Conservation (phyloP, 2,329 filamentous ascomycete genomes). For the Fusarium praegraminearum region DNA sequence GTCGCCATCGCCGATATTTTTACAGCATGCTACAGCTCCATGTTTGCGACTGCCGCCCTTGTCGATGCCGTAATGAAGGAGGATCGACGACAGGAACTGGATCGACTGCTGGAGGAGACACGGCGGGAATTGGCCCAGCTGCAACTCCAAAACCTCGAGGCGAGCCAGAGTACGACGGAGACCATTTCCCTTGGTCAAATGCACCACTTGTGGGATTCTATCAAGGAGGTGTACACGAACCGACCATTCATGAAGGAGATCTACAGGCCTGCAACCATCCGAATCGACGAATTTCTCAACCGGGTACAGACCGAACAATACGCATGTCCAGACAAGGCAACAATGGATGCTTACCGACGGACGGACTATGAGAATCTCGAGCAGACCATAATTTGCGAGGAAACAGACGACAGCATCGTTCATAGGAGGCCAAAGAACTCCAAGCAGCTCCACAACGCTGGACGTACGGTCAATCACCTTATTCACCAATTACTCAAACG, state of each 20-base stretch:
- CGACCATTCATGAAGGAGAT: conserved; percentile 55
- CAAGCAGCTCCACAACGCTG: conserved; percentile 48
- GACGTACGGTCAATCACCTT: conserved; percentile 45
- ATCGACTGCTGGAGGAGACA: conserved; percentile 68
- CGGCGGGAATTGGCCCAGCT: conserved; percentile 60
- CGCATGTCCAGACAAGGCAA: conserved; percentile 39
- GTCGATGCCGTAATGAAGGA: conserved; percentile 72
- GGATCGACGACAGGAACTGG: conserved; percentile 69
- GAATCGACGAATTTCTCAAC: conserved; percentile 46
- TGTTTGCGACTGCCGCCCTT: conserved; percentile 73
- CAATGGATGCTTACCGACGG: conserved; percentile 37
- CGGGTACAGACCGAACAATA: conserved; percentile 49
- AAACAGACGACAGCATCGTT: conserved; percentile 35
- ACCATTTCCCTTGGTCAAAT: conserved; percentile 45
- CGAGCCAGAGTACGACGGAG: conserved; percentile 26
- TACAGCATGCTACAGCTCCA: conserved; percentile 75
- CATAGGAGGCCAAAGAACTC: conserved; percentile 43
- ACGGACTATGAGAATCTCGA: conserved; percentile 51
- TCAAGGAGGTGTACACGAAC: conserved; percentile 50
- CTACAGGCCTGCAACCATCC: conserved; percentile 47
- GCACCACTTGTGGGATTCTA: conserved; percentile 49
- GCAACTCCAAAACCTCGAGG: conserved; percentile 48
- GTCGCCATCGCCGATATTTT: conserved; percentile 66
- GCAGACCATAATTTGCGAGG: conserved; percentile 47
- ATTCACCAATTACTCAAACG: conserved; percentile 50